A percentile compares a stretch with the other conserved stretches of the same genome.
These are phyloP conservation scores for Colletotrichum plurivorum DNA, from an alignment of 2,329 filamentous ascomycete genomes.

Conservation along the genomic window DNA sequence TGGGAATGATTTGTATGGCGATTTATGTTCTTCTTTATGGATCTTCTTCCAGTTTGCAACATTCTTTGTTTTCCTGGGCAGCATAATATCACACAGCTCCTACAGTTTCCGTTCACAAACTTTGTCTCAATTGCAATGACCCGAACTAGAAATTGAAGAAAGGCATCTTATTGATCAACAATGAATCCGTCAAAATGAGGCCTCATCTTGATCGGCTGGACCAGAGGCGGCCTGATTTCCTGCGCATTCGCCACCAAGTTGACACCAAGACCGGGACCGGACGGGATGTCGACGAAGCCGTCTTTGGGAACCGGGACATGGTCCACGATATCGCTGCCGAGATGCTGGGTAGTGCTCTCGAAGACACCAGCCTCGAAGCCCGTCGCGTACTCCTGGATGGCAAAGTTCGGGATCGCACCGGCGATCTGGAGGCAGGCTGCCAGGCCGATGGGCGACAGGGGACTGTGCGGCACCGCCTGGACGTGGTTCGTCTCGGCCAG, in stretches of 20 bases:
- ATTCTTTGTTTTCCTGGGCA: too few species aligned
- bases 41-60: too few species aligned
- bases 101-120: too few species aligned
- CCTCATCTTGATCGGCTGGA: constrained; percentile 11
- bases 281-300: neutral
- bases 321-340: constrained; percentile 8
- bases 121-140: too few species aligned
- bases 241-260: constrained; percentile 8
- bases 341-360: constrained; percentile 13
- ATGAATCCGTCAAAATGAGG: neutral
- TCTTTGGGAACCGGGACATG: neutral
- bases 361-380: constrained; percentile 16
- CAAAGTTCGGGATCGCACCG: constrained; percentile 37
- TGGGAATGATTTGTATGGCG: too few species aligned
- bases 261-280: neutral
- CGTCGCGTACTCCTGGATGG: constrained; percentile 36
- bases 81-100: too few species aligned
- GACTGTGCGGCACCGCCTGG: constrained; percentile 34
- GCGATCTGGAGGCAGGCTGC: constrained; percentile 37
- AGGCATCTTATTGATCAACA: neutral
- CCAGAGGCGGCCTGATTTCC: neutral
- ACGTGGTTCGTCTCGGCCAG: constrained; percentile 39
- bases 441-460: constrained; percentile 34
- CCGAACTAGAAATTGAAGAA: too few species aligned
- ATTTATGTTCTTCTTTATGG: too few species aligned